Base-by-base conservation (phyloP, 495 filamentous ascomycete species). In the Pyrenula aspistea region DNA sequence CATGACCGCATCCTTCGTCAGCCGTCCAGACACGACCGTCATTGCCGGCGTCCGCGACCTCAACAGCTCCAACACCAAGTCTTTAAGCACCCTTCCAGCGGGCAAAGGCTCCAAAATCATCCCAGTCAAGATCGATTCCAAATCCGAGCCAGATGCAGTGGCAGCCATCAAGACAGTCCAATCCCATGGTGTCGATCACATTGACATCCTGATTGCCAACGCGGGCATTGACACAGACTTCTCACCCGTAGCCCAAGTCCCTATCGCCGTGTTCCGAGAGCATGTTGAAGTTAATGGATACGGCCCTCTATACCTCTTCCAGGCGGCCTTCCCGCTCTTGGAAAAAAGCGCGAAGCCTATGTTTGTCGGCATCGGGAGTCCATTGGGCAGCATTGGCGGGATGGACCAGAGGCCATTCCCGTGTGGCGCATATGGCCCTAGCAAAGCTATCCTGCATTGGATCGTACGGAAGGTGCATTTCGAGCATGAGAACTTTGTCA, bases 141-240 rank as follows among this genome's bases (percentile, higher is more conserved):
- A 67, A 24, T 62, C 61, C 11, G 15, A 58, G 10, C 63, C 62
- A 3, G 62, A 68, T 55, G 51, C 67, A n/a, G 50, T 61, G 10
- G 53, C 53, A 22, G 65, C 63, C 10, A 66, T 71, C 1, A 53
- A 67, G 31, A 58, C 60, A 4, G 61, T 73, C 2, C 31, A 57
- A 15, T 24, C 56, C 10, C 60, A 71, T 24, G 66, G 61, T 12
- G 67, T 81, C 60, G 56, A 54, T 4, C 48, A 61, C 20, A 56
- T 83, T 23, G 74, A 81, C 62, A 64, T 76, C n/a, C 67, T 81
- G 2, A 68, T 83, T 25, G 74, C 77, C 53, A 81, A 81, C 57
- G 75, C 77, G 1, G 77, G 71, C 4, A 62, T 73, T 8, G 57
- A 59, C 49, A 19, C 62, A 1, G 22, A 53, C 23, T 67, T 31